phyloP scores from a whole-genome alignment of 2,329 filamentous ascomycete species.

The Calonectria multiphialidica region DNA sequence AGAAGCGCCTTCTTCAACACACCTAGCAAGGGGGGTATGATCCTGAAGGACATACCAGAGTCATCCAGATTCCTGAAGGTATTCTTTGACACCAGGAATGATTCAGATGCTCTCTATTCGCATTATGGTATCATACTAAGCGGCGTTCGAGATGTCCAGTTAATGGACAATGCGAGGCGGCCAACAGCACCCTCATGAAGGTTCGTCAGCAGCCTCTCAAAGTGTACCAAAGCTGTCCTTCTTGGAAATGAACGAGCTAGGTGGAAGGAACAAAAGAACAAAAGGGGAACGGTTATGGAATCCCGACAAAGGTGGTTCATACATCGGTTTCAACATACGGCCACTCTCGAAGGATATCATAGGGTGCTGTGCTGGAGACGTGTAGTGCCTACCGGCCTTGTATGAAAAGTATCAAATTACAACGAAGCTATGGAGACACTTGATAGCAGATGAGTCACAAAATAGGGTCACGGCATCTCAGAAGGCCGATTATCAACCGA shows the following conservation, averaged over 20 bases:
- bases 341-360: not conserved
- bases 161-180: not conserved
- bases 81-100: not conserved
- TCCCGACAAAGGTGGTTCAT: not conserved
- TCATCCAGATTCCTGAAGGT: not conserved
- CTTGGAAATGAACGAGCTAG: too few species aligned
- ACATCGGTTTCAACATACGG: not conserved
- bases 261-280: not conserved
- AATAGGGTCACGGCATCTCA: not conserved
- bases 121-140: not conserved
- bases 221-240: not conserved
- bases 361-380: not conserved
- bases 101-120: not conserved
- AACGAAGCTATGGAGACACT: not conserved
- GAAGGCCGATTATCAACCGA: not conserved
- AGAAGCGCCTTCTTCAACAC: not conserved
- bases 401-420: not conserved
- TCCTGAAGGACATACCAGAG: not conserved
- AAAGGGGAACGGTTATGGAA: not conserved
- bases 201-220: not conserved
- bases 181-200: not conserved
- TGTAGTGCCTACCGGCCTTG: not conserved
- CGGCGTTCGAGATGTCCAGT: not conserved
- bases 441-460: not conserved
- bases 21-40: not conserved